Percentiles rank a stretch among this genome's conserved stretches.
These are phyloP conservation scores for Potentilla sterilis DNA, from an alignment of 306 rosid genomes.

Conservation along the genomic window DNA sequence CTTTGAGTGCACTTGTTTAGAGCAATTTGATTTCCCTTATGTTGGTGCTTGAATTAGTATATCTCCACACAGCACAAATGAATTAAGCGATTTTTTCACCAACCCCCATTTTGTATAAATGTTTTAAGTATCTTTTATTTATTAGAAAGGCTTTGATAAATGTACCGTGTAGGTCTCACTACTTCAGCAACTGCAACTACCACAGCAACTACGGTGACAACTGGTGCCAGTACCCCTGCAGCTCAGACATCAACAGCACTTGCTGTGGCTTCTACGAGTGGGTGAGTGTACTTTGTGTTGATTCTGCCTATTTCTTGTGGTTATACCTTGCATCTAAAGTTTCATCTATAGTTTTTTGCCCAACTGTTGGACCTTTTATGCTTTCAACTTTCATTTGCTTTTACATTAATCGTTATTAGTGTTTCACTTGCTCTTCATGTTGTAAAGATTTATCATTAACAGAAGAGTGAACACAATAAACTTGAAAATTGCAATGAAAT, in stretches of 20 bases:
- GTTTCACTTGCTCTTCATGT: constrained; percentile 2
- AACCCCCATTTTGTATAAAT: not conserved
- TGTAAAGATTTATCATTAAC: not conserved
- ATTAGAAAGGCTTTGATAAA: constrained; percentile 10
- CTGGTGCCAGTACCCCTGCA: constrained; percentile 49
- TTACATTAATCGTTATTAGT: not conserved
- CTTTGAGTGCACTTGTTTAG: constrained; percentile 3
- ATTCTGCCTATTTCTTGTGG: not conserved
- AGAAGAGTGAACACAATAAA: not conserved
- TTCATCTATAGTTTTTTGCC: not conserved
- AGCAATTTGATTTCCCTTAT: not conserved
- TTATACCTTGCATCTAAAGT: not conserved
- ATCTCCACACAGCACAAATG: not conserved
- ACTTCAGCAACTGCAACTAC: constrained; percentile 48
- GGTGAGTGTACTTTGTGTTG: constrained; percentile 45
- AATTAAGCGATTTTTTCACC: not conserved
- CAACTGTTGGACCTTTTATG: not conserved
- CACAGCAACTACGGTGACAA: constrained; percentile 38
- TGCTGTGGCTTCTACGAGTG: constrained; percentile 66
- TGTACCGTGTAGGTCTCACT: constrained; percentile 42
- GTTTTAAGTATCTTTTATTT: not conserved
- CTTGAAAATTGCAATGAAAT: not conserved
- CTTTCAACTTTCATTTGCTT: not conserved
- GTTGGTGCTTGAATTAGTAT: not conserved
- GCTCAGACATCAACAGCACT: constrained; percentile 59